Base-by-base conservation (phyloP, 2,329 filamentous ascomycete species). In the Cladophialophora exuberans region DNA sequence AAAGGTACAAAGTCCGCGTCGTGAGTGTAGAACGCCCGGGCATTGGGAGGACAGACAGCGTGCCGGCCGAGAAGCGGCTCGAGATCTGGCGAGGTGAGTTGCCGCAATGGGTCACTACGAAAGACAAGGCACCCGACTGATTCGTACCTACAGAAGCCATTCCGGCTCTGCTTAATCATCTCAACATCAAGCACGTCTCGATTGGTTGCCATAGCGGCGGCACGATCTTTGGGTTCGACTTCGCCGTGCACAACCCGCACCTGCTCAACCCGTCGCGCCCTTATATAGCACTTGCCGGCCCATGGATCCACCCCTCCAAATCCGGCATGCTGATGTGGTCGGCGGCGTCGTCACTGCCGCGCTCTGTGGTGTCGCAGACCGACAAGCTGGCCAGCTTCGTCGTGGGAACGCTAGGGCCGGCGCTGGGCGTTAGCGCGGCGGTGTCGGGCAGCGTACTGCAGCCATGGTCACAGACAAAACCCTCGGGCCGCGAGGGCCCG, bases 201-300 rank as follows among this genome's bases (percentile, higher is more conserved):
- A 25, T 52, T 30, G 38, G 22, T 28, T 41, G 35, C 39, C 48
- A 52, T 26, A 52, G 48, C 48, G 39, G 39, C 38, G 48, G 48
- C 38, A 52, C 48, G n/a, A 18, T 52, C 25, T 52, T 46, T 39
- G 48, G 36, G 22, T 26, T 52, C 20, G 39, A 52, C 39, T 43
- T 44, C 23, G 35, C 39, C 10, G 25, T 52, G 2, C 48, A 52
- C 17, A 28, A 44, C 22, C 48, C 35, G 13, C 35, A 52, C 7
- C 22, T 52, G 7, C 39, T 52, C 1, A 38, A 52, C 26, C 48
- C 48, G 38, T 3, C 36, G 39, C 36, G 48, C 9, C 48, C 48
- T 4, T 52, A 44, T 20, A 42, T 52, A 15, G 48, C 44, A 6
- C 30, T 47, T 26, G 44, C 26, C 1, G 30, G 13, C 4, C 48